Evolutionary conservation across 345 rosid genomes (phyloP), one percentile per base, ranked within the genome.

Genomic region (Populus pruinosa): DNA sequence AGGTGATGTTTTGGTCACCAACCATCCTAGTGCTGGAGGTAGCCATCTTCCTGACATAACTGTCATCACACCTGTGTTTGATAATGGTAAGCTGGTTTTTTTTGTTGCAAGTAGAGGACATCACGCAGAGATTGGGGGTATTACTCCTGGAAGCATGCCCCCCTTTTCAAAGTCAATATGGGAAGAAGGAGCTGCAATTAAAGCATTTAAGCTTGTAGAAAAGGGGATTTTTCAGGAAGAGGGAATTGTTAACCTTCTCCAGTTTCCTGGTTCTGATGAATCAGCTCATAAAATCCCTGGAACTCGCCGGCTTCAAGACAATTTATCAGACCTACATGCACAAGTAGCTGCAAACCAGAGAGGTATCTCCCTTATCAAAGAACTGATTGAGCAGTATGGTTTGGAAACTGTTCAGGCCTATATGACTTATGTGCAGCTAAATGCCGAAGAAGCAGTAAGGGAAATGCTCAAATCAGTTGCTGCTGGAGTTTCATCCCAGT

Each of bases 91-190:
- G 81, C 92, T 93, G 21, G 97, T 93, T n/a, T 92, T 96, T 86
- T 93, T 96, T n/a, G 98, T 96, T 69, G 98, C 99, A 49, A 92
- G 97, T 77, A 87, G 98, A 85, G 99, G 99, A 18, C 98, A 93
- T 83, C 99, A 96, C 83, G 99, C 99, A 29, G 99, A 96, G 87
- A 94, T 92, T n/a, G 99, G 99, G 11, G 99, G 99, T 64, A 90
- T 92, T 59, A 93, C 98, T 69, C 99, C 99, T 8, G 99, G 99
- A 83, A 96, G 99, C 86, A 93, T 96, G 99, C 99, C 98, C 3
- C 99, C 97, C 27, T 96, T 96, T 85, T 96, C 97, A 39, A 96
- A 93, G 89, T 91, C 87, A 67, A 92, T 96, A 81, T 92, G 92
- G 92, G 99, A 96, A 78, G 97, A 94, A 88, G 99, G 99, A 36